A percentile compares a stretch with the other conserved stretches of the same genome.
These are phyloP conservation scores for Tulasnella sp. DNA, from an alignment of 768 basidiomycete species.

Conservation along the genomic window DNA sequence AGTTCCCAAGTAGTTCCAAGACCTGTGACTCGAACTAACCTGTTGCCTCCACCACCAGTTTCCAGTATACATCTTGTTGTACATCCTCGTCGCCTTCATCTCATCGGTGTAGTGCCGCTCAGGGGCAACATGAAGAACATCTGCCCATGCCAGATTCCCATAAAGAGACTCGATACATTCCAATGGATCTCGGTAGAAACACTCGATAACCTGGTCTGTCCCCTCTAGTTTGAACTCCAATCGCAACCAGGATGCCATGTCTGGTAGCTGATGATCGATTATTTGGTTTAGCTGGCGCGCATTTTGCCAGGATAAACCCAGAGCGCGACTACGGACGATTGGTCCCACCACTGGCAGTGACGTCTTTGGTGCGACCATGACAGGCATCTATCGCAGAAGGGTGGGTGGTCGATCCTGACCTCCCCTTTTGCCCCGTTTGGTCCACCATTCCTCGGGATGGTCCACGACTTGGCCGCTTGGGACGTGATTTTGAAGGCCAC, in stretches of 20 bases:
- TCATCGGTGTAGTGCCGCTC: constrained; percentile 40
- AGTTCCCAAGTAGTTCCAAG: background rate
- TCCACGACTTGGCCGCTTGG: no score
- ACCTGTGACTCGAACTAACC: constrained; percentile 40
- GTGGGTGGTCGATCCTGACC: no score
- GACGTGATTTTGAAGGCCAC: no score
- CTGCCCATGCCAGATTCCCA: constrained; percentile 42
- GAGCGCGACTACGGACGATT: no score
- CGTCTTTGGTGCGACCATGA: no score
- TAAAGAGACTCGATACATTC: constrained; percentile 42
- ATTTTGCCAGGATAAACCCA: background rate
- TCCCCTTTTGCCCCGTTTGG: no score
- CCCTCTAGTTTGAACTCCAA: background rate
- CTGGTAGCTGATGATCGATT: background rate
- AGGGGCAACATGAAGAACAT: constrained; percentile 44
- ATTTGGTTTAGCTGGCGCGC: background rate
- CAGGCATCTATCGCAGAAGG: no score
- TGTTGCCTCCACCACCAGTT: constrained; percentile 49
- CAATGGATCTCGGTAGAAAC: constrained; percentile 39
- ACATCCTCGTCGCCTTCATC: constrained; percentile 38
- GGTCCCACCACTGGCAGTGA: no score
- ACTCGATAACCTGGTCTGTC: background rate
- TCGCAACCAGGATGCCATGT: background rate
- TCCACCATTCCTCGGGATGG: no score
- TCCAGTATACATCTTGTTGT: constrained; percentile 48